These are phyloP conservation scores for Combretum micranthum DNA, from an alignment of 345 rosid species.

Conservation along the genomic window DNA sequence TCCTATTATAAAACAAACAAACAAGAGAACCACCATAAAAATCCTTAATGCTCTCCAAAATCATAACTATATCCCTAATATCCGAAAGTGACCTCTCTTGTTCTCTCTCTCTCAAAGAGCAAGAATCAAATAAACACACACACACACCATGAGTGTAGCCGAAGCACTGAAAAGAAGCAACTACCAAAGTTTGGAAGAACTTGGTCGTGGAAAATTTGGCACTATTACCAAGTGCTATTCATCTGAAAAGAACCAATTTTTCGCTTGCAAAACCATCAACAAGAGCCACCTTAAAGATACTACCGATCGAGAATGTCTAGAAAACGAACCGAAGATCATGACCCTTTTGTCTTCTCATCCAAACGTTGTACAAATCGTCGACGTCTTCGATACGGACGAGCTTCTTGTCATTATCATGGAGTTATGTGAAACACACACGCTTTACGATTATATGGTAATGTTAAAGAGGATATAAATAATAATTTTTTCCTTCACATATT, in stretches of 20 bases:
- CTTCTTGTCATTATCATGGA: slow-evolving; percentile 50
- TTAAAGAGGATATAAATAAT: too few relatives aligned
- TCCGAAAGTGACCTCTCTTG: too few relatives aligned
- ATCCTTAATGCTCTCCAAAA: too few relatives aligned
- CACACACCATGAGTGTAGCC: too few relatives aligned
- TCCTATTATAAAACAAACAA: too few relatives aligned
- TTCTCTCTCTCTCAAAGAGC: too few relatives aligned
- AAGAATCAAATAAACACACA: too few relatives aligned
- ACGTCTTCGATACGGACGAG: slow-evolving; percentile 49
- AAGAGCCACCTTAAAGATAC: slow-evolving; percentile 50
- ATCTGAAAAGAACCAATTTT: slow-evolving; percentile 29
- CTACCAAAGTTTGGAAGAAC: slow-evolving; percentile 57
- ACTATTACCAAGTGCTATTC: slow-evolving; percentile 55
- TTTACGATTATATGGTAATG: slow-evolving; percentile 32
- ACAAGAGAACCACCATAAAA: too few relatives aligned
- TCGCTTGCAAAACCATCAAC: slow-evolving; percentile 67
- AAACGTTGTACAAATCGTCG: slow-evolving; percentile 47
- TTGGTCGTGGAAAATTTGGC: slow-evolving; percentile 77
- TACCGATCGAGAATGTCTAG: slow-evolving; percentile 57
- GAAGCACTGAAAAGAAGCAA: slow-evolving; percentile 3
- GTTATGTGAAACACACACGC: slow-evolving; percentile 45
- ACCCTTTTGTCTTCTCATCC: slow-evolving; percentile 54
- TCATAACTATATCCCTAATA: too few relatives aligned
- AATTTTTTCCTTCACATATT: too few relatives aligned
- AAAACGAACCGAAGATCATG: slow-evolving; percentile 67